Evolutionary conservation across 1,284 basidiomycete species (phyloP).

Genomic region (Xanthoconium separans): DNA sequence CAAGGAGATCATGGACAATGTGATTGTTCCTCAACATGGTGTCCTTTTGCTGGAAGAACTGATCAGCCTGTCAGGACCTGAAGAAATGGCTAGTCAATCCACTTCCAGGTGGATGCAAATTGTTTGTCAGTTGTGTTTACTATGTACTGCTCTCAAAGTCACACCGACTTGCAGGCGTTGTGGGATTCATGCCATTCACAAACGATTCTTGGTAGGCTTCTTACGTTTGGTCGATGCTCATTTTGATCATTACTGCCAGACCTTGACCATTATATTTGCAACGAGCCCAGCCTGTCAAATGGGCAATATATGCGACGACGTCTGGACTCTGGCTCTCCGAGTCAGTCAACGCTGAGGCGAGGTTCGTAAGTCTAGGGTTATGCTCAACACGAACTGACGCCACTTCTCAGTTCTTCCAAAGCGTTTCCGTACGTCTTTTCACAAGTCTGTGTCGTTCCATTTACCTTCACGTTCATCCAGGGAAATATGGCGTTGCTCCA

Average conservation of each 20-base stretch:
- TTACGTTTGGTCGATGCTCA: background rate
- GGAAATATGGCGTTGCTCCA: background rate
- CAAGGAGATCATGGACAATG: slow-evolving; percentile 38
- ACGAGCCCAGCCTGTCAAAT: slow-evolving; percentile 13
- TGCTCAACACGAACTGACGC: background rate
- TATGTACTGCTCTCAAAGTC: background rate
- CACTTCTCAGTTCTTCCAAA: slow-evolving; percentile 2
- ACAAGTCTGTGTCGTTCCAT: background rate
- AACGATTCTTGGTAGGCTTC: slow-evolving; percentile 24
- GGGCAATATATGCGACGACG: background rate
- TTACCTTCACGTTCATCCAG: slow-evolving; percentile 5
- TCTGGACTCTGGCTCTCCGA: background rate
- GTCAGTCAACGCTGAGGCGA: slow-evolving; percentile 1
- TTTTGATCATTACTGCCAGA: slow-evolving; percentile 12
- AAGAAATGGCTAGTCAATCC: slow-evolving; percentile 38
- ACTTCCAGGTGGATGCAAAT: slow-evolving; percentile 40
- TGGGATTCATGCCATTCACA: slow-evolving; percentile 33
- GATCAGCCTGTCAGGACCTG: slow-evolving; percentile 33
- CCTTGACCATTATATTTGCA: slow-evolving; percentile 25
- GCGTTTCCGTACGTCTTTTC: slow-evolving; percentile 11
- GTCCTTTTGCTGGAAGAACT: background rate
- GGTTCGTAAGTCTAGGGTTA: slow-evolving; percentile 12
- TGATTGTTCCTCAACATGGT: slow-evolving; percentile 11
- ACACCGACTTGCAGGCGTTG: slow-evolving; percentile 20
- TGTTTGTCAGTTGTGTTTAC: slow-evolving; percentile 33